A percentile compares a stretch with the other conserved stretches of the same genome.
These are phyloP conservation scores for Ogataea chonburiensis DNA, from an alignment of 805 yeast genomes.

Conservation along the genomic window DNA sequence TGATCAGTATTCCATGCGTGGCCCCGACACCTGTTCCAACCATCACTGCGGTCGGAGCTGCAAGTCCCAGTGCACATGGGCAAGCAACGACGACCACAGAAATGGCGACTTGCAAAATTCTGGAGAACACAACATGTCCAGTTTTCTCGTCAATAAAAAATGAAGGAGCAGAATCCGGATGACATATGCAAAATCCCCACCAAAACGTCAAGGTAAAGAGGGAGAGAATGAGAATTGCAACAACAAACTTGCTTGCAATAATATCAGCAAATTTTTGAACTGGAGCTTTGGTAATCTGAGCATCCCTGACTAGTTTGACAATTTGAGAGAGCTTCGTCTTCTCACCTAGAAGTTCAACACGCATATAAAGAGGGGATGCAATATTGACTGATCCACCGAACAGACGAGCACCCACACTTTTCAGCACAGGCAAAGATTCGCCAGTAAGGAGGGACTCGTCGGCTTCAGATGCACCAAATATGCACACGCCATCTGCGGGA, in stretches of 20 bases:
- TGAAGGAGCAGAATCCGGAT: slow-evolving; percentile 23
- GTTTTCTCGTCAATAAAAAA: slow-evolving; percentile 28
- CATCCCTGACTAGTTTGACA: slow-evolving; percentile 80
- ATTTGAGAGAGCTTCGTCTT: slow-evolving; percentile 86
- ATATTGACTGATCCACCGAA: slow-evolving; percentile 94
- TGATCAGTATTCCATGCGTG: slow-evolving; percentile 79
- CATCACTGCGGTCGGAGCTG: slow-evolving; percentile 99
- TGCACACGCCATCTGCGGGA: slow-evolving; percentile 87
- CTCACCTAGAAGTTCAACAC: slow-evolving; percentile 71
- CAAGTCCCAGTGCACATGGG: slow-evolving; percentile 96
- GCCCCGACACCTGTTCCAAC: slow-evolving; percentile 99
- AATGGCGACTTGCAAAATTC: slow-evolving; percentile 67
- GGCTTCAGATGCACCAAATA: slow-evolving; percentile 76
- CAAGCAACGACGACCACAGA: slow-evolving; percentile 97
- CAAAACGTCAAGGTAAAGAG: slow-evolving; percentile 64
- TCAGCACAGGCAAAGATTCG: slow-evolving; percentile 75
- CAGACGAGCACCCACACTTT: slow-evolving; percentile 57
- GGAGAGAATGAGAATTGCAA: slow-evolving; percentile 62
- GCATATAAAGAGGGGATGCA: slow-evolving; percentile 64
- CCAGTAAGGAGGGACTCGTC: slow-evolving; percentile 94
- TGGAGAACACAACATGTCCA: slow-evolving; percentile 23
- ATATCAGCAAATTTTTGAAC: slow-evolving; percentile 86
- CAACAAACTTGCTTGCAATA: slow-evolving; percentile 84
- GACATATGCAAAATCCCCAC: slow-evolving; percentile 40
- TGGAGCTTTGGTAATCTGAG: slow-evolving; percentile 87